Evolutionary conservation across 129 eudicot genomes (phyloP), one percentile per base, ranked within the genome.

Genomic region (Glebionis coronaria): DNA sequence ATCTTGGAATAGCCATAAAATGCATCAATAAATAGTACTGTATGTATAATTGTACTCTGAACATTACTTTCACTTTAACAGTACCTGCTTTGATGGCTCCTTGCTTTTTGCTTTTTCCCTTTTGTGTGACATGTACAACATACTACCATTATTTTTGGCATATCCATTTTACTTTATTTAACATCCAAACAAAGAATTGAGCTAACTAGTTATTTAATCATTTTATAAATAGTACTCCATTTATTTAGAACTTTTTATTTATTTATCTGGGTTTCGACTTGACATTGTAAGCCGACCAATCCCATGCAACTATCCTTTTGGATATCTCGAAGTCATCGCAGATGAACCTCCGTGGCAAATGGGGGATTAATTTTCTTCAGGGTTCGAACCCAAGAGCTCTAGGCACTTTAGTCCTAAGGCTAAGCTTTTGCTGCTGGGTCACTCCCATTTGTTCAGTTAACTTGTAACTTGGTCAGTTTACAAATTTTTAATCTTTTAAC

Each of bases 21-120:
- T 42, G 46, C 12, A 2, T 45, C 52, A 53, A 53, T 21, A 12
- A 54, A 12, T 10, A 18, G 20, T 67, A 67, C 74, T 16, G 7
- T 50, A 31, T 38, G 13, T 65, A 59, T 28, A 55, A 56, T 29
- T 35, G 61, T 67, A 74, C 55, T 61, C 3, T 46, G 42, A 9
- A 13, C 44, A 21, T 54, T 60, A 11, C 9, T 74, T 47, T 74
- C 68, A 67, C 68, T 20, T 29, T 74, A 5, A 8, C 53, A 46
- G 54, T n/a, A 57, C 46, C 20, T 57, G 56, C 73, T 58, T 56
- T 65, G 27, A 65, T 65, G 59, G 15, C 49, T 16, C 69, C 1
- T 23, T 23, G 25, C 25, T 23, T 23, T 18, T 54, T 73, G 45
- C 65, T 20, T 53, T 44, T 73, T 53, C 58, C 49, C 12, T 58